Evolutionary conservation across 1,284 basidiomycete species (phyloP).

Genomic region (Agaricales sp.): DNA sequence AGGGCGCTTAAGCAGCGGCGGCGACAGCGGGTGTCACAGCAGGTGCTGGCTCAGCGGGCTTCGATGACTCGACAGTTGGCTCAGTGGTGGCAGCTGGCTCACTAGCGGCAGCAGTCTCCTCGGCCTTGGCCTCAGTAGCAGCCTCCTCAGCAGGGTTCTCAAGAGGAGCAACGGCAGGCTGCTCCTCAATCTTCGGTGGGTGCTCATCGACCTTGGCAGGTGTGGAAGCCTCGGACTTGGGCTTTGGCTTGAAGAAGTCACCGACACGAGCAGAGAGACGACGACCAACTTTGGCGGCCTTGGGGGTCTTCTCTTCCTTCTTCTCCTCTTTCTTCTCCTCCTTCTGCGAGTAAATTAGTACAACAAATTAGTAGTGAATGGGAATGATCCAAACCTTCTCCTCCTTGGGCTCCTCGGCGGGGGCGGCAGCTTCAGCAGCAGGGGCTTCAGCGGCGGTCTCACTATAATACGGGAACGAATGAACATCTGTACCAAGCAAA

Average conservation of each 20-base stretch:
- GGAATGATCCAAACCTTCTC: conserved; percentile 40
- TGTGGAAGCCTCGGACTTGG: conserved; percentile 53
- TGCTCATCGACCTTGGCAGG: conserved; percentile 81
- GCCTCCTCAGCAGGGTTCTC: conserved; percentile 54
- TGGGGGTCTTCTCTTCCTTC: conserved; percentile 25
- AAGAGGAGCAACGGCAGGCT: conserved; percentile 60
- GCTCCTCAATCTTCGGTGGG: conserved; percentile 71
- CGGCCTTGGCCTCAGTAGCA: conserved; percentile 25
- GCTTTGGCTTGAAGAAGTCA: conserved; percentile 73
- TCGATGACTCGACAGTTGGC: conserved; percentile 24
- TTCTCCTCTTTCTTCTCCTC: conserved; percentile 35
- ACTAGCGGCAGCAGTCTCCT: conserved; percentile 25
- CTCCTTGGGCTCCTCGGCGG: conserved; percentile 43
- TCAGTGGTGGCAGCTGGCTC: conserved; percentile 13
- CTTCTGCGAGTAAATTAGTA: conserved; percentile 21
- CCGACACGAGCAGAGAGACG: conserved; percentile 69
- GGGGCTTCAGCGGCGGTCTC: conserved; percentile 24
- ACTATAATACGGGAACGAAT: conserved; percentile 12
- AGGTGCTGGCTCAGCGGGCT: conserved; percentile 15
- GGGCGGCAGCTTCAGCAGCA: conserved; percentile 17
- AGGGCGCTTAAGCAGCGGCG: conserved; percentile 45
- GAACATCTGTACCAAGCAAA: background rate
- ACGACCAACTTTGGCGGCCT: conserved; percentile 54
- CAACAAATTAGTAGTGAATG: conserved; percentile 20
- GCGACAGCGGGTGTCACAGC: conserved; percentile 37